Evolutionary conservation across 1,284 basidiomycete species (phyloP), one percentile per base, ranked within the genome.

Genomic region (Crepidotus sp.): DNA sequence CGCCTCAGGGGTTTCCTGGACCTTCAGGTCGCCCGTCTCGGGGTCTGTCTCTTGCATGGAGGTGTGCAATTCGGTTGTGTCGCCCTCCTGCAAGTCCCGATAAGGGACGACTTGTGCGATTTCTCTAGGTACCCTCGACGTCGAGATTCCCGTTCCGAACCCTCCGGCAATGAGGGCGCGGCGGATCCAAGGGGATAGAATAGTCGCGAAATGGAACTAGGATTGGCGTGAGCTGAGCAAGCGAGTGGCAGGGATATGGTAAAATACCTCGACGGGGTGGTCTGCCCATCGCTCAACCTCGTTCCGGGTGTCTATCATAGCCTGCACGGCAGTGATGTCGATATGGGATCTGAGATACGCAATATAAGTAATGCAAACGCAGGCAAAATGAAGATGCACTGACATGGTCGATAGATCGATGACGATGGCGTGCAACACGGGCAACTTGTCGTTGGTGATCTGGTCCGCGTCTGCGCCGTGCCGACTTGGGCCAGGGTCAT

Each of bases 101-200:
- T 76, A 76, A 0, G 82, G 73, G 9, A 85, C 79, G 41, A 92
- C 77, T 24, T 81, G 69, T 1, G 84, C 88, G 46, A 92, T 69
- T 56, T 93, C 90, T 15, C 66, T 66, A 3, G 72, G 72, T 4
- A 63, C 51, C 25, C 61, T 62, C 5, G 67, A 64, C 9, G 70
- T 56, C 1, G 70, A 60, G 3, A 60, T 54, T 5, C 83, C 77
- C 18, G 68, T 70, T 5, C 92, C 92, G 58, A 96, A 95, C 1
- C 89, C 88, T 44, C 83, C 91, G 10, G 88, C 90, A 51, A 90
- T 71, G 36, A 96, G 75, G 2, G 88, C 90, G 38, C 92, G 83
- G 46, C 87, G 80, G 46, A 94, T 91, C 95, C 95, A 98, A 0
- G 93, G 92, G 0, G 90, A 94, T 42, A 94, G 75, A 42, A 98